phyloP scores from a whole-genome alignment of 2,329 filamentous ascomycete genomes.

The Rutstroemia sydowiana region DNA sequence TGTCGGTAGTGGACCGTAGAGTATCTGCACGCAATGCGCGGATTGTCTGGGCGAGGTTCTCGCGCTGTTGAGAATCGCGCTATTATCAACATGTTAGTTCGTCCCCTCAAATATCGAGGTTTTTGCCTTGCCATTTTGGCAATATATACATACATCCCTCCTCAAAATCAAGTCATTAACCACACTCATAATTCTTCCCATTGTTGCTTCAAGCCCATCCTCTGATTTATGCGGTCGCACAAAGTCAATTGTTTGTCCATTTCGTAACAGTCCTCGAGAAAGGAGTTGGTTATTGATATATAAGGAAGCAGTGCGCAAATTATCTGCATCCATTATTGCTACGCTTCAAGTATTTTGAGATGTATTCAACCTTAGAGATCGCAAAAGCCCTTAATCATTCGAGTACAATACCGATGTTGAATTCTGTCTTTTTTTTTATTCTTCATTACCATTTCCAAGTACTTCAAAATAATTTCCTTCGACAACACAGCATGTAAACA shows the following conservation, averaged over 20 bases:
- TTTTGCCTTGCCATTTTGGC: background rate
- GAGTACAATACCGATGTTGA: too few relatives aligned
- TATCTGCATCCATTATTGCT: slow-evolving; percentile 37
- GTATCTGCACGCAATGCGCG: slow-evolving; percentile 69
- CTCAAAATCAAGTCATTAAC: slow-evolving; percentile 89
- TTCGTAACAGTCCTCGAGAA: slow-evolving; percentile 55
- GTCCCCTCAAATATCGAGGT: too few relatives aligned
- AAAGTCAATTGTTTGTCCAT: slow-evolving; percentile 76
- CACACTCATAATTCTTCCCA: slow-evolving; percentile 83
- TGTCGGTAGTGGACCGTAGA: slow-evolving; percentile 63
- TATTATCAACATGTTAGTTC: slow-evolving; percentile 32
- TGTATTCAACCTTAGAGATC: background rate
- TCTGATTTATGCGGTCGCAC: slow-evolving; percentile 59
- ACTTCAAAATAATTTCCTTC: slow-evolving; percentile 9
- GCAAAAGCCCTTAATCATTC: too few relatives aligned
- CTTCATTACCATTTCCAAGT: background rate
- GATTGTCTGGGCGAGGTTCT: slow-evolving; percentile 72
- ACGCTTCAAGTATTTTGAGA: background rate
- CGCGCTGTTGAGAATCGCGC: slow-evolving; percentile 85
- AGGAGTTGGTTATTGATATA: slow-evolving; percentile 69
- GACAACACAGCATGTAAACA: slow-evolving; percentile 11
- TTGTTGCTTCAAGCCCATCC: slow-evolving; percentile 57
- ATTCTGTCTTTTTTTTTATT: background rate
- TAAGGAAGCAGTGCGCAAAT: slow-evolving; percentile 58
- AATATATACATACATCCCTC: slow-evolving; percentile 61